Base-by-base conservation (phyloP, 2,329 filamentous ascomycete species). In the Elsinoe australis region DNA sequence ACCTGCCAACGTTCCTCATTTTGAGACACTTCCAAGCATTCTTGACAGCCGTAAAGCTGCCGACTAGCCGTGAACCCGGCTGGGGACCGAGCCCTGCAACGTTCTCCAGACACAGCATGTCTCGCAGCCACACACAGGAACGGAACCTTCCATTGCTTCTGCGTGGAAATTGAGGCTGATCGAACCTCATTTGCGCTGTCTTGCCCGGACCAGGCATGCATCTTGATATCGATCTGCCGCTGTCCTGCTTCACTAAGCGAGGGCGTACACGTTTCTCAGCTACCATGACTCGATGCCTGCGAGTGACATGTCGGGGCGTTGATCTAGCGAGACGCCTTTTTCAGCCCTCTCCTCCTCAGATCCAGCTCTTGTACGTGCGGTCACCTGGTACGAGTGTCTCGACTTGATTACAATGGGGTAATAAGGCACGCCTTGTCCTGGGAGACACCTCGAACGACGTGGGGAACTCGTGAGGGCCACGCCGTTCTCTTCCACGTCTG, bases 191-290 rank as follows among this genome's bases (percentile, higher is more conserved):
- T 18, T 29, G 9, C 12, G 14, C 24, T 21, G 39, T 24, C 29
- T 19, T 32, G 39, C 24, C 8, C 39, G 28, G 39, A 44, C 39
- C 39, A 44, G 26, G 26, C 39, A 29, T 31, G 26, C 39, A 21
- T 17, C 26, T 31, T 29, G 14, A 19, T 18, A 44, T 44, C 21
- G 39, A 44, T 44, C 39, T 21, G 8, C 39, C 12, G 15, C 28
- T 32, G 21, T 32, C 39, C 18, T 44, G 39, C 39, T 44, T 32
- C 39, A 44, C 39, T 32, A 44, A 44, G 39, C 39, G 39, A 44
- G 28, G 39, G 26, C 24, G 39, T 26, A 8, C 14, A 21, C 17
- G 14, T 12, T 21, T 41, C 36, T 41, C 36, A 41, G 10, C 28
- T 12, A 32, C 21, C 39, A 21, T 44, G 39, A 44, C 39, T 44